Evolutionary conservation across 805 yeast genomes (phyloP).

Genomic region (Spathaspora sp.): DNA sequence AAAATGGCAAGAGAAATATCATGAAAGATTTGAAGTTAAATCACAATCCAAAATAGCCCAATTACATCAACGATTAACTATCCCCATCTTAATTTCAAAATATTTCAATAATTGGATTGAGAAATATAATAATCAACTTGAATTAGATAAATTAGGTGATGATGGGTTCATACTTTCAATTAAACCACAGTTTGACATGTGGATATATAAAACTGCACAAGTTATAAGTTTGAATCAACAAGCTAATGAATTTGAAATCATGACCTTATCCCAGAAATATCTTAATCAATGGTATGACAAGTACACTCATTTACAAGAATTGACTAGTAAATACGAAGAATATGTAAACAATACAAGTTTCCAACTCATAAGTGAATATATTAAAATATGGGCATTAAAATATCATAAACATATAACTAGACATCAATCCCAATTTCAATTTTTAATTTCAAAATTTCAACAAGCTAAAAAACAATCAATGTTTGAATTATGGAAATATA

Average conservation of each 20-base stretch:
- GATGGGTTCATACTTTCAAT: constrained; percentile 4
- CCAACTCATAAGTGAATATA: constrained; percentile 18
- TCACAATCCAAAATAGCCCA: constrained; percentile 13
- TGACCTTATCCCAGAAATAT: constrained; percentile 21
- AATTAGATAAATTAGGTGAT: constrained; percentile 8
- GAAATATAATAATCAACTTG: constrained; percentile 5
- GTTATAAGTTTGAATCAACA: constrained; percentile 1
- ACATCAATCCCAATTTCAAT: constrained; percentile 31
- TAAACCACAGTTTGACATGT: neutral
- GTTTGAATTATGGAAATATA: constrained; percentile 37
- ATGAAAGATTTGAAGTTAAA: constrained; percentile 16
- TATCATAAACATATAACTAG: constrained; percentile 27
- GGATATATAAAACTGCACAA: constrained; percentile 2
- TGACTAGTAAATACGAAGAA: constrained; percentile 29
- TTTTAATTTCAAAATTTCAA: constrained; percentile 32
- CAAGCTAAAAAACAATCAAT: constrained; percentile 21
- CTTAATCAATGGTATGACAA: constrained; percentile 33
- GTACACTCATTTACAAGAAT: constrained; percentile 18
- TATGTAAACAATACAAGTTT: constrained; percentile 25
- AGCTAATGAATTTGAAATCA: constrained; percentile 16
- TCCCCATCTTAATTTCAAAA: constrained; percentile 10
- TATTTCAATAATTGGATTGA: constrained; percentile 19
- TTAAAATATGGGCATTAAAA: constrained; percentile 36
- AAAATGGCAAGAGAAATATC: constrained; percentile 22
- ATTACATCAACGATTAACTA: constrained; percentile 13